A percentile compares a stretch with the other conserved stretches of the same genome.
phyloP scores from a whole-genome alignment of 2,329 filamentous ascomycete genomes.

The Talaromyces sp. region DNA sequence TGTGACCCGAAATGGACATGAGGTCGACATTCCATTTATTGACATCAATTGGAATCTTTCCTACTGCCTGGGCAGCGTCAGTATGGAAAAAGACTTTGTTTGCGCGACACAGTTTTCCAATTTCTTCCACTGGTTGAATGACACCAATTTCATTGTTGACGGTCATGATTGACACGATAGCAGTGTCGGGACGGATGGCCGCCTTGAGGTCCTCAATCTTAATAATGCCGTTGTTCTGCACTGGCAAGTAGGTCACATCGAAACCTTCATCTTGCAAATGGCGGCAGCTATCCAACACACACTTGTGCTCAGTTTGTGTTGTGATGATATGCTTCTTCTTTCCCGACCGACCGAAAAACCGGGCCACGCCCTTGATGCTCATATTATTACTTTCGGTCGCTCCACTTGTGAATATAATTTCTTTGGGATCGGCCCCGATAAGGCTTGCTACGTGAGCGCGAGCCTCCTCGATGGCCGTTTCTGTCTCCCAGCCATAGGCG shows the following conservation, averaged over 20 bases:
- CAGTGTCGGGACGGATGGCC: conserved; percentile 85
- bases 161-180: conserved; percentile 92
- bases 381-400: conserved; percentile 99
- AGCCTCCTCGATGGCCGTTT: conserved; percentile 85
- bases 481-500: conserved; percentile 97
- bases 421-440: conserved; percentile 91
- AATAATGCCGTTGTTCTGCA: conserved; percentile 79
- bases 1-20: conserved; percentile 98
- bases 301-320: conserved; percentile 97
- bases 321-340: conserved; percentile 99
- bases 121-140: conserved; percentile 92
- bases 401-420: conserved; percentile 97
- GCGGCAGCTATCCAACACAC: conserved; percentile 92
- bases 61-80: conserved; percentile 93
- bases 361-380: conserved; percentile 96
- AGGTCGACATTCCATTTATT: conserved; percentile 97
- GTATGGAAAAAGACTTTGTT: conserved; percentile 98
- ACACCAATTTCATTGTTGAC: conserved; percentile 99
- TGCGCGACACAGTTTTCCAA: conserved; percentile 81
- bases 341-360: conserved; percentile 85
- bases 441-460: conserved; percentile 76
- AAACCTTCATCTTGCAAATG: conserved; percentile 97
- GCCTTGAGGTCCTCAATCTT: conserved; percentile 77
- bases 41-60: conserved; percentile 94
- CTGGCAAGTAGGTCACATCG: conserved; percentile 93